Evolutionary conservation across 2,329 filamentous ascomycete species (phyloP).

Genomic region (Venturia pyrina): DNA sequence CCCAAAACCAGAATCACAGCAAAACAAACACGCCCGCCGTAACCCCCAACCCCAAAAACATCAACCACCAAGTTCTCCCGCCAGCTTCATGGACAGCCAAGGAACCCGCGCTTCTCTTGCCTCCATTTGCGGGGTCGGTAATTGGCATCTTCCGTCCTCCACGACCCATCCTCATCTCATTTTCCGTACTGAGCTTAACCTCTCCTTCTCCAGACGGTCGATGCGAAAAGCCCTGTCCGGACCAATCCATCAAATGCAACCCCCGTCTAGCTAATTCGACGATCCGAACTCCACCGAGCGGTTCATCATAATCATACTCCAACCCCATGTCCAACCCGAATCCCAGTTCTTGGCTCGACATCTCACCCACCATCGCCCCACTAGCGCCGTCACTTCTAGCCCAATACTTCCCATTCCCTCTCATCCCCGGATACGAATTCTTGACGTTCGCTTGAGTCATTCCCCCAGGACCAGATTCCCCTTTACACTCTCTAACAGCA

Average conservation of each 20-base stretch:
- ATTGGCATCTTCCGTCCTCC: not conserved
- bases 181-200: not conserved
- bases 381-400: not conserved
- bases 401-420: not conserved
- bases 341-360: not conserved
- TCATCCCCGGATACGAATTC: not conserved
- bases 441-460: not conserved
- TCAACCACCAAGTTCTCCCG: not conserved
- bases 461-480: not conserved
- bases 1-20: not conserved
- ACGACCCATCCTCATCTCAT: not conserved
- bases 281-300: slow-evolving; percentile 3
- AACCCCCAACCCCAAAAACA: not conserved
- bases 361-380: not conserved
- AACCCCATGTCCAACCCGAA: not conserved
- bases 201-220: not conserved
- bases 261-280: slow-evolving; percentile 3
- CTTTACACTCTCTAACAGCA: not conserved
- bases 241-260: slow-evolving; percentile 1
- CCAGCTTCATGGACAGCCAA: not conserved
- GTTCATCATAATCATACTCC: not conserved
- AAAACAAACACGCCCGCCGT: slow-evolving; percentile 7
- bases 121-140: not conserved
- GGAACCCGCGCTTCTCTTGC: not conserved
- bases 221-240: too few relatives aligned